Evolutionary conservation across 805 yeast species (phyloP).

Genomic region (Myxozyma mucilagina): DNA sequence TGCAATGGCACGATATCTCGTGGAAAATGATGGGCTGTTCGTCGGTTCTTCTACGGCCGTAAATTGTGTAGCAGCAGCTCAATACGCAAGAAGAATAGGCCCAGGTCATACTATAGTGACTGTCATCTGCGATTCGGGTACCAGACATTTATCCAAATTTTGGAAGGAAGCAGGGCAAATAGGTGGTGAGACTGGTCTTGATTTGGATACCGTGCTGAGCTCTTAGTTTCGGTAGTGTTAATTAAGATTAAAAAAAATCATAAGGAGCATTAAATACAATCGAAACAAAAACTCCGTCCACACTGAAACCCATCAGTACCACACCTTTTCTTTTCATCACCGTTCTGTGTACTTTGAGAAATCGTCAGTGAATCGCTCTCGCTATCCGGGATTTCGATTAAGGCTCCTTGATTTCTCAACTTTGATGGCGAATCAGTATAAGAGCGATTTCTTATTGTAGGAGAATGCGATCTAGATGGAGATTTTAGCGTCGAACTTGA

Average conservation of each 20-base stretch:
- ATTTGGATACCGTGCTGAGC: constrained; percentile 5
- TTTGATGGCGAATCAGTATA: neutral
- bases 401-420: neutral
- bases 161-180: constrained; percentile 55
- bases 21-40: constrained; percentile 83
- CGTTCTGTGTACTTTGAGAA: neutral
- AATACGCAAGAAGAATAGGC: constrained; percentile 52
- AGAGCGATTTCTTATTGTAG: too few species aligned
- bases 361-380: neutral
- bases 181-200: neutral
- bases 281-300: constrained; percentile 27
- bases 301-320: constrained; percentile 26
- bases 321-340: constrained; percentile 4
- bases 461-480: neutral
- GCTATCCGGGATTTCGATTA: constrained; percentile 4
- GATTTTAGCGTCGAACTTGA: too few species aligned
- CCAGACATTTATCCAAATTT: constrained; percentile 85
- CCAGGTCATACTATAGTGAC: constrained; percentile 74
- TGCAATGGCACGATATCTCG: constrained; percentile 81
- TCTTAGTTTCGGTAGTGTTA: too few species aligned
- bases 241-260: neutral
- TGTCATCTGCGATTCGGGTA: constrained; percentile 89
- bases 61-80: constrained; percentile 85
- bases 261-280: constrained; percentile 10
- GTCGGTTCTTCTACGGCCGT: constrained; percentile 93